phyloP scores from a whole-genome alignment of 1,284 basidiomycete genomes.

The Malassezia yamatoensis region DNA sequence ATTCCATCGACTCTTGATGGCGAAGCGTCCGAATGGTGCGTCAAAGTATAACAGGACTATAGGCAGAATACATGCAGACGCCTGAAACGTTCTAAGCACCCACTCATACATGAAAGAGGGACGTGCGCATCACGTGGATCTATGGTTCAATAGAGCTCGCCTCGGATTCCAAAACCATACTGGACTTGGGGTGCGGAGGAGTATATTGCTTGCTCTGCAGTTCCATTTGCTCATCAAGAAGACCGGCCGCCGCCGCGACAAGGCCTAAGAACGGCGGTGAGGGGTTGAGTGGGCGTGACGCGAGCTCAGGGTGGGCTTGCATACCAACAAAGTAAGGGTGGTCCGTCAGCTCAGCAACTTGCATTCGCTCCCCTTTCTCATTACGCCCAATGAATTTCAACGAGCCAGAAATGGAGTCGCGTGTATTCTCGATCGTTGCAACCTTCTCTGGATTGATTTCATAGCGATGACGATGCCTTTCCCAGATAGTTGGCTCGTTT shows the following conservation, averaged over 20 bases:
- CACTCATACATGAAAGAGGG: background rate
- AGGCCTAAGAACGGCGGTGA: slow-evolving; percentile 95
- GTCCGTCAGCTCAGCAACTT: slow-evolving; percentile 75
- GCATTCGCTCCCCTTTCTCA: slow-evolving; percentile 93
- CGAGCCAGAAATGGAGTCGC: background rate
- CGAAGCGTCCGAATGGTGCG: slow-evolving; percentile 18
- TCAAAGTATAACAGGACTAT: slow-evolving; percentile 1
- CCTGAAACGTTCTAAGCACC: slow-evolving; percentile 9
- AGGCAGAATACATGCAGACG: slow-evolving; percentile 6
- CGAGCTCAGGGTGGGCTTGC: slow-evolving; percentile 97
- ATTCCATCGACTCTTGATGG: slow-evolving; percentile 4
- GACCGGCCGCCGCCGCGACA: slow-evolving; percentile 70
- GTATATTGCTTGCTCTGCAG: slow-evolving; percentile 55
- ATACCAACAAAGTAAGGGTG: slow-evolving; percentile 92
- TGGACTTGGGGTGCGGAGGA: slow-evolving; percentile 52
- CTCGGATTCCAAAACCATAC: slow-evolving; percentile 35
- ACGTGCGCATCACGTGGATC: slow-evolving; percentile 13
- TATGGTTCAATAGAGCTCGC: background rate
- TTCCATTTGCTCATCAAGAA: slow-evolving; percentile 65
- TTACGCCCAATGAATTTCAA: slow-evolving; percentile 74
- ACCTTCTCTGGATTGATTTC: slow-evolving; percentile 90
- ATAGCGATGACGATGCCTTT: slow-evolving; percentile 91
- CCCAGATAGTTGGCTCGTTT: slow-evolving; percentile 76
- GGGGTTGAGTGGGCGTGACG: slow-evolving; percentile 94
- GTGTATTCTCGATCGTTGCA: slow-evolving; percentile 56